A percentile compares a stretch with the other conserved stretches of the same genome.
phyloP scores from a whole-genome alignment of 2,329 filamentous ascomycete genomes.

The Monosporascus sp. region DNA sequence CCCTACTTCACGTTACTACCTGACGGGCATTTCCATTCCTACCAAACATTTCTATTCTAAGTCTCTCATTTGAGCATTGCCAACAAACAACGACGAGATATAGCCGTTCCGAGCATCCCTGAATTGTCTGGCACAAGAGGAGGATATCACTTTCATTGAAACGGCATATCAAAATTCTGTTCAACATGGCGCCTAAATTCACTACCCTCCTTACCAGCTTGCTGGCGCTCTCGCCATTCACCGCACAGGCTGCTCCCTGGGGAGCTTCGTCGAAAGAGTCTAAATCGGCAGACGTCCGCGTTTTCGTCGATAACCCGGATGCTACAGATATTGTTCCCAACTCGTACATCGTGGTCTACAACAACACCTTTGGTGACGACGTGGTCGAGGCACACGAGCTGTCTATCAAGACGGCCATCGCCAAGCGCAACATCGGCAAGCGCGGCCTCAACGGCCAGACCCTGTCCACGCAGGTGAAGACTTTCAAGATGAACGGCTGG shows the following conservation, averaged over 20 bases:
- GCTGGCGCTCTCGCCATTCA: constrained; percentile 21
- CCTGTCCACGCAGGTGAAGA: constrained; percentile 41
- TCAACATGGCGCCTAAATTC: constrained; percentile 25
- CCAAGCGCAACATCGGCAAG: constrained; percentile 53
- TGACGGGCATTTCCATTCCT: constrained; percentile 5
- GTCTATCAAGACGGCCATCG: constrained; percentile 41
- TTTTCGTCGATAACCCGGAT: constrained; percentile 45
- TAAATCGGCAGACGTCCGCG: constrained; percentile 24
- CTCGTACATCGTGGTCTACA: constrained; percentile 62
- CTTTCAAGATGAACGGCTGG: constrained; percentile 44
- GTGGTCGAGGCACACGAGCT: constrained; percentile 45
- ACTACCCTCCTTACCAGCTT: constrained; percentile 20
- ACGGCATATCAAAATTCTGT: neutral
- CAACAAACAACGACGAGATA: neutral
- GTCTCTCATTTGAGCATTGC: constrained; percentile 6
- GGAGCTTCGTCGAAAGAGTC: constrained; percentile 10
- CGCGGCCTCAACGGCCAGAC: constrained; percentile 40
- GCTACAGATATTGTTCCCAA: constrained; percentile 45
- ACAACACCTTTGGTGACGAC: constrained; percentile 43
- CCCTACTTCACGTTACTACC: constrained; percentile 1
- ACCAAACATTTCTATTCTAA: constrained; percentile 5
- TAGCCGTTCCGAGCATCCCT: constrained; percentile 4
- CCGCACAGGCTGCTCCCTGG: constrained; percentile 13
- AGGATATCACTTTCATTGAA: constrained; percentile 1
- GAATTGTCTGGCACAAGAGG: constrained; percentile 20